These are phyloP conservation scores for Zopfochytrium polystomum DNA, from an alignment of 371 early-diverging fungal genomes.

Conservation along the genomic window DNA sequence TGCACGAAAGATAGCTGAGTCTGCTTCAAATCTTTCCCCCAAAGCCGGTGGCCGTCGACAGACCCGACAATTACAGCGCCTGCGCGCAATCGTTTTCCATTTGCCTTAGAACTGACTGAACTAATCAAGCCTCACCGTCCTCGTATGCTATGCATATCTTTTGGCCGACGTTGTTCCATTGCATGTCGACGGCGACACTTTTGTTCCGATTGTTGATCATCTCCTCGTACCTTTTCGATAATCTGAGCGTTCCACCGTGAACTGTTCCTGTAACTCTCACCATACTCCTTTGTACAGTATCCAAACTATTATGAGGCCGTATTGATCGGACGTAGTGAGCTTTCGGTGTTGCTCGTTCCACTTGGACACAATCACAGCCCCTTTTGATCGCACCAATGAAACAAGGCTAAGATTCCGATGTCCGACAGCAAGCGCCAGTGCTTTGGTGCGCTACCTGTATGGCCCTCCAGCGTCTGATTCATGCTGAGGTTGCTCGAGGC, in stretches of 20 bases:
- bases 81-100: constrained; percentile 15
- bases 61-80: constrained; percentile 62
- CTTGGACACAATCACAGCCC: constrained; percentile 45
- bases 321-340: constrained; percentile 54
- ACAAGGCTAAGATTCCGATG: background rate
- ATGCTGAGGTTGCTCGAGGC: constrained; percentile 46
- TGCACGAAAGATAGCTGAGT: constrained; percentile 41
- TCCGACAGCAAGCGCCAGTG: background rate
- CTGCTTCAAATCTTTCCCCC: constrained; percentile 54
- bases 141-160: constrained; percentile 56
- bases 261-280: constrained; percentile 33
- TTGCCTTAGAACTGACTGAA: background rate
- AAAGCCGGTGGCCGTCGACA: constrained; percentile 55
- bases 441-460: constrained; percentile 48
- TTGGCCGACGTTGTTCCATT: constrained; percentile 53
- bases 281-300: constrained; percentile 57
- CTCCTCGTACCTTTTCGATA: constrained; percentile 45
- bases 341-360: constrained; percentile 55
- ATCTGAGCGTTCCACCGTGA: background rate
- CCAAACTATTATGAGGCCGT: constrained; percentile 61
- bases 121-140: constrained; percentile 40
- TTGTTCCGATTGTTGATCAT: constrained; percentile 61
- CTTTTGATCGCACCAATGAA: constrained; percentile 14
- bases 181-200: constrained; percentile 51
- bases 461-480: constrained; percentile 58